Evolutionary conservation across 164 flowering plant species (phyloP), one percentile per base, ranked within the genome.

Genomic region (grape (Vitis vinifera)): DNA sequence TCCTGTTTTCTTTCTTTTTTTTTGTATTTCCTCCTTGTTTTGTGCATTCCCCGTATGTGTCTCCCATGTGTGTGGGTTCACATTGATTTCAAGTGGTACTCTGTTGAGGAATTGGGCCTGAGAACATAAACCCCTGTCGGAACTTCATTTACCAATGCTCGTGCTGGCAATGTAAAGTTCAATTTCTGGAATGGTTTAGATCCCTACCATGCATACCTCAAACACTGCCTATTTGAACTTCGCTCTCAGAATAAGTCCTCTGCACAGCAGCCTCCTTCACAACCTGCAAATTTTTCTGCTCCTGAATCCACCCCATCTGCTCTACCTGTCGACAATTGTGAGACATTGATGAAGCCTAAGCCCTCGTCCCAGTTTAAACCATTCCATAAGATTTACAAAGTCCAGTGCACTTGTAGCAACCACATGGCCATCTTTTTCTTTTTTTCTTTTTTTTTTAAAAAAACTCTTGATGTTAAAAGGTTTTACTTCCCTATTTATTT

Each of bases 91-190:
- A 23, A 23, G 23, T 23, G 23, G 23, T 1, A 23, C 23, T 23
- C 23, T 23, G 23, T 23, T 23, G 23, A 92, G 99, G 99, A 95
- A 76, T 79, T 95, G 52, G 98, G 97, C 65, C 83, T 95, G 66
- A 52, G 62, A 63, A 83, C 81, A 12, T 98, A 96, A 63, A 91
- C 78, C 73, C 98, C 99, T 62, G 99, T 95, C 52, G 99, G 94
- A 55, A 84, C 94, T 66, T 92, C 99, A 16, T 72, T 95, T 67
- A 93, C 93, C 77, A 97, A 92, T 85, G 98, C 94, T 76, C 99
- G 93, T 88, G 99, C 98, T 78, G 99, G 99, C 13, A 93, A 96
- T 79, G 88, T 86, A 0, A 96, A 93, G 73, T 96, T 93, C 79
- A 96, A 88, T 68, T 96, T 96, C 65, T 84, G 92, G 83, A 94